These are phyloP conservation scores for Daldinia vernicosa DNA, from an alignment of 495 filamentous ascomycete genomes.

Conservation along the genomic window DNA sequence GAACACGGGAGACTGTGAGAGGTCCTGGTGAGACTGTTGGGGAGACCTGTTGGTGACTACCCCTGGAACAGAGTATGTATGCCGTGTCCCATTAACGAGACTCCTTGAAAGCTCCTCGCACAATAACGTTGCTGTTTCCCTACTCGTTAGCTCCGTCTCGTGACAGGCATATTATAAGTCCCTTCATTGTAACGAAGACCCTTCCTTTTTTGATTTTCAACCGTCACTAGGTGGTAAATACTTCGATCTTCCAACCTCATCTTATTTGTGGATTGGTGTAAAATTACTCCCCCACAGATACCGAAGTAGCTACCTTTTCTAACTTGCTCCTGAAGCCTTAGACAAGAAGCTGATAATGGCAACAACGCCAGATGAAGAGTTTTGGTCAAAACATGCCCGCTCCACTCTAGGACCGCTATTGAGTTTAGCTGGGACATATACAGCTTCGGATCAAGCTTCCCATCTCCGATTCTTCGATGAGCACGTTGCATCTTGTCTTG, in stretches of 20 bases:
- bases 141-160: background rate
- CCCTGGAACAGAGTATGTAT: background rate
- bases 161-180: background rate
- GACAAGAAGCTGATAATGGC: background rate
- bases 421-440: conserved; percentile 12
- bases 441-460: conserved; percentile 5
- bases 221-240: background rate
- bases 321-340: background rate
- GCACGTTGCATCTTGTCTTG: conserved; percentile 8
- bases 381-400: conserved; percentile 11
- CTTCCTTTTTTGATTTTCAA: background rate
- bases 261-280: background rate
- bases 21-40: background rate
- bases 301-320: background rate
- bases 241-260: background rate
- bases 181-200: background rate
- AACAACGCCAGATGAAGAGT: background rate
- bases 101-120: background rate
- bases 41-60: background rate
- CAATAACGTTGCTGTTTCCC: background rate
- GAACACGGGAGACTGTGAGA: background rate
- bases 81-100: background rate
- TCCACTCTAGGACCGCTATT: conserved; percentile 2
- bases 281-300: background rate
- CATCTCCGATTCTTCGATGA: conserved; percentile 17